Base-by-base conservation (phyloP, 768 basidiomycete genomes). In the Exidia glandulosa region DNA sequence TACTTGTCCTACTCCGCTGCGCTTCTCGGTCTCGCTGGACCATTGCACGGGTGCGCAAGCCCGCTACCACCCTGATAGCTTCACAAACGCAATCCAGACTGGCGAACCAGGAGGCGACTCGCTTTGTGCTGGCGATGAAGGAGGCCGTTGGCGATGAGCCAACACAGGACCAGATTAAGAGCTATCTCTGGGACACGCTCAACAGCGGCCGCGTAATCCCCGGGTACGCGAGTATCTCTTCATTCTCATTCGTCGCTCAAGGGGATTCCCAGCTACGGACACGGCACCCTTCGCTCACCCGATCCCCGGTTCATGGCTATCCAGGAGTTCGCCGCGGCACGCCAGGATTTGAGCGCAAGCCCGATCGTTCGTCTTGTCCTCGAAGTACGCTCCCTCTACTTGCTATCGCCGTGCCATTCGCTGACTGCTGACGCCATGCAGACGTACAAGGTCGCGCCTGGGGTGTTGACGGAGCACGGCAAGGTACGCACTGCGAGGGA, bases 61-160 rank as follows among this genome's bases (percentile, higher is more conserved):
- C 13, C 37, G 3, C 37, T 60, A 27, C n/a, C 3, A 16, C 7
- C 2, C 10, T 13, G 30, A 10, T n/a, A 41, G n/a, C 16, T 59
- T 12, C 57, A 14, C 12, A 45, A n/a, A 25, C 56, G 23, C 19
- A 50, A 3, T 41, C 4, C 64, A 94, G 94, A 61, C 84, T 95
- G 61, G 93, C 94, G 59, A 96, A 99, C 76, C 96, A 99, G 73
- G 96, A 99, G 73, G 96, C 97, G 27, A 76, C 98, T 66, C 81
- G 94, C 67, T 98, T 94, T 94, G 93, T 96, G 70, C 78, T 94
- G 63, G 85, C 87, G 64, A 97, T 99, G 95, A 88, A 93, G 70
- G 82, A 89, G 67, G 87, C 93, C 69, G 81, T 98, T 58, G 96
- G 96, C 62, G 77, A 85, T 60, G 70, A 74, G 58, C 80, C 90